These are phyloP conservation scores for Zanthoxylum bungeanum DNA, from an alignment of 345 rosid genomes.

Conservation along the genomic window DNA sequence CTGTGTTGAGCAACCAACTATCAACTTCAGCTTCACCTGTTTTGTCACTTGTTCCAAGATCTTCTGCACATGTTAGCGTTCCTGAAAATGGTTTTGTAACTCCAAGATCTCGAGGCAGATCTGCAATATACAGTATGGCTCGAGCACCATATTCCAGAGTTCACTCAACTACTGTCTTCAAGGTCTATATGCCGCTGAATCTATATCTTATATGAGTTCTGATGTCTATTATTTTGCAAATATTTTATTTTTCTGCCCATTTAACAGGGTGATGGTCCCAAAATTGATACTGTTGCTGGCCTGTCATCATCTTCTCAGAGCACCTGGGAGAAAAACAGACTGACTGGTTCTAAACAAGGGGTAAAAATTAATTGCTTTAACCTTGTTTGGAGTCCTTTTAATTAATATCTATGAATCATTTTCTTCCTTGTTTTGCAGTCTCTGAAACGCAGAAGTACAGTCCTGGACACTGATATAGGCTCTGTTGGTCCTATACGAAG, in stretches of 20 bases:
- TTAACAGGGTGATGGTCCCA: constrained; percentile 37
- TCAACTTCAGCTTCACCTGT: constrained; percentile 45
- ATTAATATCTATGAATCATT: not conserved
- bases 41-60: constrained; percentile 47
- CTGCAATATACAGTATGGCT: constrained; percentile 93
- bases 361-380: constrained; percentile 17
- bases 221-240: not conserved
- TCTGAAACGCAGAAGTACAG: constrained; percentile 73
- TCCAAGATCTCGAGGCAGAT: constrained; percentile 79
- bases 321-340: constrained; percentile 39
- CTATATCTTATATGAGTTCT: not conserved
- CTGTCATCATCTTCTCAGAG: constrained; percentile 43
- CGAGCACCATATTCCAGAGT: constrained; percentile 79
- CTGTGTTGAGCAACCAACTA: constrained; percentile 27
- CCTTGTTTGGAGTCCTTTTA: not conserved
- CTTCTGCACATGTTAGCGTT: constrained; percentile 41
- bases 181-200: constrained; percentile 42
- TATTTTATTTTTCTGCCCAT: constrained; percentile 10
- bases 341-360: constrained; percentile 61
- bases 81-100: constrained; percentile 66
- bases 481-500: constrained; percentile 85
- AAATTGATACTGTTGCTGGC: constrained; percentile 33
- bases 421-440: constrained; percentile 42
- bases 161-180: constrained; percentile 36
- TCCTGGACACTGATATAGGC: constrained; percentile 70